A percentile compares a stretch with the other conserved stretches of the same genome.
Conservation (phyloP, 257 asterid species). For the Rehmannia glutinosa region DNA sequence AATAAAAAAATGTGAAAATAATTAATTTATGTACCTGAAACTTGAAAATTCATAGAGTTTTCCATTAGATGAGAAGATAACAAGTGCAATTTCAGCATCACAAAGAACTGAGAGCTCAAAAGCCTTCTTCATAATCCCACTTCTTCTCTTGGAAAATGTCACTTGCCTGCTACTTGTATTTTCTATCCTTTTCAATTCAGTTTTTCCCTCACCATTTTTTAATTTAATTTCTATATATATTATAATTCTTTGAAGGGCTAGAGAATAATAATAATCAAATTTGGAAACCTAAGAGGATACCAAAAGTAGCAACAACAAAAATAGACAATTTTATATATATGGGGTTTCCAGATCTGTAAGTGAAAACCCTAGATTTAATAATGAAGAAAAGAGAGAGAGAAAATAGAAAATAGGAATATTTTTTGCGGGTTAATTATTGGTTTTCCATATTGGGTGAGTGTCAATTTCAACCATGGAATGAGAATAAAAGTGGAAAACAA, state of each 20-base stretch:
- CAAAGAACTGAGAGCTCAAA: slow-evolving; percentile 66
- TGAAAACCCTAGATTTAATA: slow-evolving; percentile 19
- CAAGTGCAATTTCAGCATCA: slow-evolving; percentile 58
- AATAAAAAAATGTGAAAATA: too few species aligned
- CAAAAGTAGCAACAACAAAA: neutral
- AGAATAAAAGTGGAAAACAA: neutral
- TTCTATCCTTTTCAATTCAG: slow-evolving; percentile 51
- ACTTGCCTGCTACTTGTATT: slow-evolving; percentile 58
- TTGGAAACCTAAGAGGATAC: neutral
- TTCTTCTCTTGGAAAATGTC: slow-evolving; percentile 57
- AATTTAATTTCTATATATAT: neutral
- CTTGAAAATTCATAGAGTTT: slow-evolving; percentile 54
- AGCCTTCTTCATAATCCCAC: slow-evolving; percentile 58
- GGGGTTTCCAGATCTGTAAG: slow-evolving; percentile 36
- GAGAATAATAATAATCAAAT: too few species aligned
- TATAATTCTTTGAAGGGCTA: too few species aligned
- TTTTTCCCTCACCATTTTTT: slow-evolving; percentile 56
- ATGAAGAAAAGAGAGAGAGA: neutral
- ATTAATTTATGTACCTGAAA: slow-evolving; percentile 55
- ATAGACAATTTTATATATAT: neutral
- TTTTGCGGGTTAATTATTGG: neutral
- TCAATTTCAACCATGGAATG: too few species aligned
- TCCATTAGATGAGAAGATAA: slow-evolving; percentile 49
- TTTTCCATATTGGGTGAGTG: too few species aligned
- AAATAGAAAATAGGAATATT: neutral